phyloP scores from a whole-genome alignment of 1,284 basidiomycete genomes.

The Cystobasidium pallidum region DNA sequence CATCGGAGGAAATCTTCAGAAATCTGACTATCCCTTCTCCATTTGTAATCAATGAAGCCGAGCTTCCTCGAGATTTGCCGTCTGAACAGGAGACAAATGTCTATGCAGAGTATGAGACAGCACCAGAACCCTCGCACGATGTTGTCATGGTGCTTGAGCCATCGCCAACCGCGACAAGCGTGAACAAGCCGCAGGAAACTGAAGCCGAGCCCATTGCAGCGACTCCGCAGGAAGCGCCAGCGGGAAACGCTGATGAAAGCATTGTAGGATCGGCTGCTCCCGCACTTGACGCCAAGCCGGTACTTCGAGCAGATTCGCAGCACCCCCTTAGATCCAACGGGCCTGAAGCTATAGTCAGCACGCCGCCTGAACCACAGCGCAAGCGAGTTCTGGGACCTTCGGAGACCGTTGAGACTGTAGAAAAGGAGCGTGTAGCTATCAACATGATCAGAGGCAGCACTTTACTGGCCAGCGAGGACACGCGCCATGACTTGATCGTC shows the following conservation, averaged over 20 bases:
- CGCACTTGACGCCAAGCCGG: not conserved
- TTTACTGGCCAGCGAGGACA: constrained; percentile 18
- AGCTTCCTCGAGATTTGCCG: too few relatives aligned
- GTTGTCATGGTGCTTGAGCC: too few relatives aligned
- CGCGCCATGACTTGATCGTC: constrained; percentile 13
- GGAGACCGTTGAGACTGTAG: constrained; percentile 8
- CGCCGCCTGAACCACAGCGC: not conserved
- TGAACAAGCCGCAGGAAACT: too few relatives aligned
- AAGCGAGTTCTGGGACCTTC: constrained; percentile 1
- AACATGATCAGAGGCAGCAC: constrained; percentile 2
- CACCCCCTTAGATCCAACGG: not conserved
- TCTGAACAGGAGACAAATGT: too few relatives aligned
- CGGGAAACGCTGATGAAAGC: too few relatives aligned
- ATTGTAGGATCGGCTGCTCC: too few relatives aligned
- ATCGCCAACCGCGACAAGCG: too few relatives aligned
- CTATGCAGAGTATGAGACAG: too few relatives aligned
- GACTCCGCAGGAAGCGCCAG: too few relatives aligned
- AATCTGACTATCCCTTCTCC: not conserved
- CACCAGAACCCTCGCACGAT: too few relatives aligned
- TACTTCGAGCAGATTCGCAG: not conserved
- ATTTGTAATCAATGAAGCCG: not conserved
- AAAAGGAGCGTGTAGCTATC: not conserved
- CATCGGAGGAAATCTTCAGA: constrained; percentile 6
- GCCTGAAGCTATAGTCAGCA: not conserved
- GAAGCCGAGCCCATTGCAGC: too few relatives aligned